Conservation (phyloP, 257 asterid genomes). For the Fraxinus anomala region DNA sequence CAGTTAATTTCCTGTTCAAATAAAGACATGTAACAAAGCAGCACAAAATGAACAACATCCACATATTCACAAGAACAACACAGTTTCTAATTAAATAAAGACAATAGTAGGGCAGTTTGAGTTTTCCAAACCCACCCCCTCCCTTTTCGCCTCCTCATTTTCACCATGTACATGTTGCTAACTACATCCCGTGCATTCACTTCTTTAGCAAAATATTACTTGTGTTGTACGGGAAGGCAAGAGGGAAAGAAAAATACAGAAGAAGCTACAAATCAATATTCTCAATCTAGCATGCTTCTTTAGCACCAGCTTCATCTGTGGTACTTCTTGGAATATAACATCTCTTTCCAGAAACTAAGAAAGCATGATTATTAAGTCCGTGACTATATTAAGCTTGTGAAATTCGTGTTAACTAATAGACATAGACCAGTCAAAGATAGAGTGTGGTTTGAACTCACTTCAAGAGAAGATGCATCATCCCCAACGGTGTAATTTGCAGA, state of each 20-base stretch:
- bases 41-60: not conserved
- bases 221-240: not conserved
- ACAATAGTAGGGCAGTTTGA: not conserved
- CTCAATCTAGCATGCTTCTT: not conserved
- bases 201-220: not conserved
- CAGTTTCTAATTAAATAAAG: not conserved
- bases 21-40: not conserved
- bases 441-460: constrained; percentile 53
- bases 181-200: not conserved
- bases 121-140: not conserved
- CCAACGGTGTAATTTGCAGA: constrained; percentile 44
- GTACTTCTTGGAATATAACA: not conserved
- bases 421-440: constrained; percentile 24
- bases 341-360: not conserved
- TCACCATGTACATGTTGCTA: not conserved
- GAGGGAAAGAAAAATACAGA: not conserved
- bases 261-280: not conserved
- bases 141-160: not conserved
- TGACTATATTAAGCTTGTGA: not conserved
- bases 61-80: not conserved
- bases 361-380: not conserved
- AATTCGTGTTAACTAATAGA: constrained; percentile 16
- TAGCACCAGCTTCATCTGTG: not conserved
- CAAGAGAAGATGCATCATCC: constrained; percentile 60
- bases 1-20: not conserved